Percentiles rank a stretch among this genome's conserved stretches.
Conservation (phyloP, 306 rosid species). For the Acacia melanoxylon region DNA sequence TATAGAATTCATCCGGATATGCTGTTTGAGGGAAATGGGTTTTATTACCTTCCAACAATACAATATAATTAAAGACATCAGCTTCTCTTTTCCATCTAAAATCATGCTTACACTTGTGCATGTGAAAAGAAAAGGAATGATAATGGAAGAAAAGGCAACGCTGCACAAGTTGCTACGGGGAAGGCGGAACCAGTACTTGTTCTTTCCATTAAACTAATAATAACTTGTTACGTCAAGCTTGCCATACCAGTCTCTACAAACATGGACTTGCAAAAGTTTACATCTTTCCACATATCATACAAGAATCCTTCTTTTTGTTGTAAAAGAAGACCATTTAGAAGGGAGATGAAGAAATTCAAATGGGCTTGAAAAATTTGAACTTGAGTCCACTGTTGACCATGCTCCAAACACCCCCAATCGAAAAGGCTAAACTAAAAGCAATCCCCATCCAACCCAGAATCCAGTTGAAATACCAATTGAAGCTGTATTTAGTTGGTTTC, state of each 20-base stretch:
- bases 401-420: conserved; percentile 99
- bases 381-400: conserved; percentile 90
- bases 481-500: conserved; percentile 82
- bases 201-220: background rate
- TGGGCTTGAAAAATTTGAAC: conserved; percentile 92
- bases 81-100: background rate
- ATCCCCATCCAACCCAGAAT: conserved; percentile 89
- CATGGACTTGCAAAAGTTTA: too few species aligned
- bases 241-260: background rate
- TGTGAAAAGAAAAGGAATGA: background rate
- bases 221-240: background rate
- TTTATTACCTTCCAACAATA: background rate
- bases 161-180: background rate
- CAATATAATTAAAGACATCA: background rate
- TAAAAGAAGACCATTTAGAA: background rate
- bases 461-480: conserved; percentile 96
- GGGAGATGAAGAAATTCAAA: conserved; percentile 23
- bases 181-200: background rate
- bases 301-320: background rate
- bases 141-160: background rate
- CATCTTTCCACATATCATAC: background rate
- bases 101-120: background rate
- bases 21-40: background rate
- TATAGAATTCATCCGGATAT: background rate
- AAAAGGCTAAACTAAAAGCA: conserved; percentile 87